Percentiles rank a stretch among this genome's conserved stretches.
Conservation (phyloP, 768 basidiomycete species). For the Amanita exitialis region DNA sequence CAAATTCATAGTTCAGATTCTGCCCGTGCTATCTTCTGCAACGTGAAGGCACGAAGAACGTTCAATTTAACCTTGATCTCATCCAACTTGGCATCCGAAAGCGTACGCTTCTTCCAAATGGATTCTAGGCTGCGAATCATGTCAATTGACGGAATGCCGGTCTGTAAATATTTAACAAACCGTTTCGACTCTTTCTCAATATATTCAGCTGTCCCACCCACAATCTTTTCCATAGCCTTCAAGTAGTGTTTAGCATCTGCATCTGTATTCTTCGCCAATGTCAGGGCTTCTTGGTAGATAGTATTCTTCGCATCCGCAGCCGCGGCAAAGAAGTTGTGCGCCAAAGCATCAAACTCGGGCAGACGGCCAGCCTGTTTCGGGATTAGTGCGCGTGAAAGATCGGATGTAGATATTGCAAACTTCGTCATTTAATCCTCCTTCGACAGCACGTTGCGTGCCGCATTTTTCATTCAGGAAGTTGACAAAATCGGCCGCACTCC, state of each 20-base stretch:
- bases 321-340: constrained; percentile 63
- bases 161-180: constrained; percentile 28
- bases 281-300: constrained; percentile 58
- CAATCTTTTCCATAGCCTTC: constrained; percentile 83
- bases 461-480: constrained; percentile 78
- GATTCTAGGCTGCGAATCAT: constrained; percentile 45
- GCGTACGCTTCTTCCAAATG: constrained; percentile 70
- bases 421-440: constrained; percentile 69
- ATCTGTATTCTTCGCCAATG: constrained; percentile 39
- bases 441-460: constrained; percentile 73
- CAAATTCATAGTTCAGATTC: constrained; percentile 34
- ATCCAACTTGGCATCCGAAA: constrained; percentile 75
- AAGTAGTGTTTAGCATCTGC: constrained; percentile 67
- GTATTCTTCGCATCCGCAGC: constrained; percentile 41
- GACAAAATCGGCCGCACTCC: constrained; percentile 70
- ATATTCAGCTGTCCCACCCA: constrained; percentile 62
- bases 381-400: constrained; percentile 3
- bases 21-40: constrained; percentile 25
- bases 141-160: constrained; percentile 11
- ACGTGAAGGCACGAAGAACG: constrained; percentile 58
- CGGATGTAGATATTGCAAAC: constrained; percentile 25
- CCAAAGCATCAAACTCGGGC: constrained; percentile 67
- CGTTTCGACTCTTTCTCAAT: constrained; percentile 79
- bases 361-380: constrained; percentile 68
- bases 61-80: constrained; percentile 92